These are phyloP conservation scores for Colletotrichum incanum DNA, from an alignment of 2,329 filamentous ascomycete genomes.

Conservation along the genomic window DNA sequence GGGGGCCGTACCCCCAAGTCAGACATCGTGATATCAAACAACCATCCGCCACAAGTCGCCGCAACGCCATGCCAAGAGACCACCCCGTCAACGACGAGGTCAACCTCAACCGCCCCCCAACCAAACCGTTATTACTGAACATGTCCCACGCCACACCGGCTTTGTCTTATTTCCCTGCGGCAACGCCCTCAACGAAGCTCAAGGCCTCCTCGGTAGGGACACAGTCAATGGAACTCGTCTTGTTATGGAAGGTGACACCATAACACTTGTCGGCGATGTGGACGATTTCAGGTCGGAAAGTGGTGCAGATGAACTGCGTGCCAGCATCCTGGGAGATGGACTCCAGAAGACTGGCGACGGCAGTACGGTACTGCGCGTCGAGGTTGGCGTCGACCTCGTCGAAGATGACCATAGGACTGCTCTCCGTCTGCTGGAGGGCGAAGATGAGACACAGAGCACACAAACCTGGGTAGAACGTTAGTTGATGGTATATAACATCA, in stretches of 20 bases:
- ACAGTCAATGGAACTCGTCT: conserved; percentile 94
- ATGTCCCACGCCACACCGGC: background rate
- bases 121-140: conserved; percentile 25
- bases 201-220: conserved; percentile 90
- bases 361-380: conserved; percentile 97
- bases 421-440: conserved; percentile 98
- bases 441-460: conserved; percentile 98
- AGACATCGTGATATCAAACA: conserved; percentile 40
- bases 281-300: conserved; percentile 97
- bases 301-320: conserved; percentile 96
- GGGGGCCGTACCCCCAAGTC: conserved; percentile 6
- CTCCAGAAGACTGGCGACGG: conserved; percentile 90
- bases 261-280: conserved; percentile 98
- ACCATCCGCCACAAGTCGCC: conserved; percentile 38
- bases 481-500: conserved; percentile 13
- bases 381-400: conserved; percentile 99
- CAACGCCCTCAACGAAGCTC: conserved; percentile 92
- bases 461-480: conserved; percentile 71
- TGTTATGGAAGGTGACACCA: conserved; percentile 93
- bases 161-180: conserved; percentile 36
- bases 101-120: conserved; percentile 5
- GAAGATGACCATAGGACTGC: conserved; percentile 98
- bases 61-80: conserved; percentile 40
- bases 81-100: conserved; percentile 1
- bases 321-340: conserved; percentile 79